phyloP scores from a whole-genome alignment of 495 filamentous ascomycete genomes.

The Platismatia glauca region DNA sequence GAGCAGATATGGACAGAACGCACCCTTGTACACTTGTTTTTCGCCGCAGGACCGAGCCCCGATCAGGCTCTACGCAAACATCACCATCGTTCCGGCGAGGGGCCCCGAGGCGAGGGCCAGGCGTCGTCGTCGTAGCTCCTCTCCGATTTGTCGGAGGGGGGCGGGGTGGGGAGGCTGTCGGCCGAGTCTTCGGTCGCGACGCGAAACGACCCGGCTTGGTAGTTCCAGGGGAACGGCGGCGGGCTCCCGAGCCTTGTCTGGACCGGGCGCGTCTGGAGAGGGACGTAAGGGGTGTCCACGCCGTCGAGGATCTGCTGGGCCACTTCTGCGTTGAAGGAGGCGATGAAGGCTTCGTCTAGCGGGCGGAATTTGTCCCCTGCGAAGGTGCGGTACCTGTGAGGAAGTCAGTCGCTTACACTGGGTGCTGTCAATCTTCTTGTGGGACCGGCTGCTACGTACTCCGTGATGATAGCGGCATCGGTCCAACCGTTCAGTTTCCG shows the following conservation, averaged over 20 bases:
- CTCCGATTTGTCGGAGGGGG: conserved; percentile 8
- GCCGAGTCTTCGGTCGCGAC: not conserved
- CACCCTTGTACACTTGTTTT: not conserved
- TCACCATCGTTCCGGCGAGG: conserved; percentile 1
- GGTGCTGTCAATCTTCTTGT: not conserved
- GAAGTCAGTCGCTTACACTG: not conserved
- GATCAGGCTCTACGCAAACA: too few species aligned
- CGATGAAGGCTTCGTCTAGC: conserved; percentile 46
- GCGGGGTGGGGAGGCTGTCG: conserved; percentile 10
- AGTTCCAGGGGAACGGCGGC: not conserved
- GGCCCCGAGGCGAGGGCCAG: not conserved
- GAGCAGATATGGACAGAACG: not conserved
- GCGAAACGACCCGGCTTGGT: not conserved
- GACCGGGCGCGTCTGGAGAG: not conserved
- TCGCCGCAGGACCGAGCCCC: not conserved
- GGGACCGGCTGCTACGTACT: conserved; percentile 41
- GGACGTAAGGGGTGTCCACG: not conserved
- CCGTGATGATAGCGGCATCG: conserved; percentile 45
- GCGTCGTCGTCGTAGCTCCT: conserved; percentile 6
- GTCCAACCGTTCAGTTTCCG: conserved; percentile 57
- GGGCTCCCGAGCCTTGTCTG: not conserved
- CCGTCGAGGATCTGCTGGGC: conserved; percentile 3
- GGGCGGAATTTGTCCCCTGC: conserved; percentile 54
- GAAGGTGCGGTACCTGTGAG: conserved; percentile 34
- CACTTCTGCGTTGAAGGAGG: conserved; percentile 27